Percentiles rank a stretch among this genome's conserved stretches.
These are phyloP conservation scores for Diversispora eburnea DNA, from an alignment of 192 early-diverging fungal species.

Conservation along the genomic window DNA sequence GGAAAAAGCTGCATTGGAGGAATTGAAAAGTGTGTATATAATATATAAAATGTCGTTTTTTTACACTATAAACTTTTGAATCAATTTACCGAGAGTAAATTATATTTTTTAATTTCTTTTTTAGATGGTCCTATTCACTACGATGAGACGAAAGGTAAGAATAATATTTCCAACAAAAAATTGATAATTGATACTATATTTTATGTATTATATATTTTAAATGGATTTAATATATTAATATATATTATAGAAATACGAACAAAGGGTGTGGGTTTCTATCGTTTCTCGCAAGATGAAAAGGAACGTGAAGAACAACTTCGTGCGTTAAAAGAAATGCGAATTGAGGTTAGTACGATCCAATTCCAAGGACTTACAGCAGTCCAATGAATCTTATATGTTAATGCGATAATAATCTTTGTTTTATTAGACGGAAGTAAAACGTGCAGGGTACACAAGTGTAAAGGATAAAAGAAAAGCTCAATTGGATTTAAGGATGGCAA, in stretches of 20 bases:
- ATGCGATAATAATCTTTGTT: not conserved
- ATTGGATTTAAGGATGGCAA: constrained; percentile 38
- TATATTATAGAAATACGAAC: constrained; percentile 52
- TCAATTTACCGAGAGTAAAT: not conserved
- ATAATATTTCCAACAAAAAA: constrained; percentile 21
- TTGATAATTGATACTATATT: constrained; percentile 27
- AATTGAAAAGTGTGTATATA: constrained; percentile 9
- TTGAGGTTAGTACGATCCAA: constrained; percentile 34
- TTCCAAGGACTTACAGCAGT: not conserved
- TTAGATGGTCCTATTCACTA: constrained; percentile 7
- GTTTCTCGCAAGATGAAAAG: constrained; percentile 61
- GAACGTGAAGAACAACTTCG: constrained; percentile 58
- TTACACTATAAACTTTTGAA: not conserved
- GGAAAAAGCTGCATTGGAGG: constrained; percentile 16
- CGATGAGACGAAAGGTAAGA: constrained; percentile 23
- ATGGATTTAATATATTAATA: not conserved
- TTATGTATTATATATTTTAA: constrained; percentile 20
- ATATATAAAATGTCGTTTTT: too few species aligned
- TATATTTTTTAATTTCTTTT: too few species aligned
- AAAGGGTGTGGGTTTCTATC: constrained; percentile 67
- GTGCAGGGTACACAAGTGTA: constrained; percentile 23
- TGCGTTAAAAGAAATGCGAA: constrained; percentile 53
- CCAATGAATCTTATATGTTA: not conserved
- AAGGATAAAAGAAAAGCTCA: constrained; percentile 38
- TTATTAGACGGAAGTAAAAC: constrained; percentile 41